Conservation (phyloP, 306 rosid genomes). For the Fragaria nilgerrensis region DNA sequence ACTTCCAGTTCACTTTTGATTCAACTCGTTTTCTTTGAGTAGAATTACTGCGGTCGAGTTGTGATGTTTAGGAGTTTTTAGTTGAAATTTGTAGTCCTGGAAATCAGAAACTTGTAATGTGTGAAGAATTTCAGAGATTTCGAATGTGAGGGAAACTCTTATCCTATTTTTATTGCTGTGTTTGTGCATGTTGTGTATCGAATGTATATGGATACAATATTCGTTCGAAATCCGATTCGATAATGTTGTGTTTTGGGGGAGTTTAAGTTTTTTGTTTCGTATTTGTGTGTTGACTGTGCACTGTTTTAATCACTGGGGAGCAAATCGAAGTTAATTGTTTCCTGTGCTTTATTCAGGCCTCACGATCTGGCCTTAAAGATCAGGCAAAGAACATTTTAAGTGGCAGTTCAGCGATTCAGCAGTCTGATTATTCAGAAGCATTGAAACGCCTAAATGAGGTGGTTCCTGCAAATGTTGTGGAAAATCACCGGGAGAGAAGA, state of each 20-base stretch:
- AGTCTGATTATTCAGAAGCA: slow-evolving; percentile 21
- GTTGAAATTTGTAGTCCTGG: neutral
- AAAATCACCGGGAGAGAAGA: slow-evolving; percentile 56
- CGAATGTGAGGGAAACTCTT: neutral
- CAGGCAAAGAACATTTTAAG: slow-evolving; percentile 42
- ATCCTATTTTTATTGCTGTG: neutral
- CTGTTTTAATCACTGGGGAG: neutral
- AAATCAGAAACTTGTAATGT: neutral
- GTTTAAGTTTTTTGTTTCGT: neutral
- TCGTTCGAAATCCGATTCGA: neutral
- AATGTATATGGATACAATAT: neutral
- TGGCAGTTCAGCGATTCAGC: slow-evolving; percentile 22
- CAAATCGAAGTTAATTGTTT: neutral
- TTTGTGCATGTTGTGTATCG: neutral
- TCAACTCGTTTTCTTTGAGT: neutral
- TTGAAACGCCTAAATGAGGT: slow-evolving; percentile 21
- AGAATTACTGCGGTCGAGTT: neutral
- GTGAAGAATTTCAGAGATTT: neutral
- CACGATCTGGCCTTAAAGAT: slow-evolving; percentile 37
- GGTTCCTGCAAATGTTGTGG: slow-evolving; percentile 33
- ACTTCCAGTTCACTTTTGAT: neutral
- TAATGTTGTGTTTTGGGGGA: neutral
- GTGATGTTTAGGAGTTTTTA: neutral
- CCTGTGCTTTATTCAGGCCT: slow-evolving; percentile 40
- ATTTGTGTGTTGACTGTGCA: neutral